Evolutionary conservation across 306 rosid species (phyloP), one percentile per base, ranked within the genome.

Genomic region (Vigna nakashimae): DNA sequence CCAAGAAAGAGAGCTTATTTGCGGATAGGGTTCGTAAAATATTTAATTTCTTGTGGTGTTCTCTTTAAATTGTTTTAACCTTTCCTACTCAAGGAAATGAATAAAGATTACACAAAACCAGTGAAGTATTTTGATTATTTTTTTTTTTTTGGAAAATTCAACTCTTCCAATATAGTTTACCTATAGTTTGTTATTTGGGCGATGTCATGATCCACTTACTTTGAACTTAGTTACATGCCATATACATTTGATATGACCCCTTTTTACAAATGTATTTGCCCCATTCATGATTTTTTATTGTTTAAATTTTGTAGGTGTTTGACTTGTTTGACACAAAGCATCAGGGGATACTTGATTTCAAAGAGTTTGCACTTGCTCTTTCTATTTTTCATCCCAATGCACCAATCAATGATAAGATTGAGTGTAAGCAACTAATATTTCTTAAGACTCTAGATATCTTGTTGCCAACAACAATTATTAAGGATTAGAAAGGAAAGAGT

Each of bases 331-430:
- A 91, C 71, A 76, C 76, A 69, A 83, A 85, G 76, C 91, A 91
- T 30, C 80, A 78, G 65, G 96, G 96, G 53, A 82, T 81, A 71
- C 94, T 93, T 53, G 91, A 84, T 86, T 93, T 93, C 80, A 85
- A 85, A 65, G 94, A 87, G 81, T 93, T 93, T 86, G 98, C 93
- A 10, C 90, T 80, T 77, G 90, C 96, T 79, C 89, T 93, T 51
- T 93, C 98, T 16, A 86, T 91, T 82, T 93, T 93, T 80, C 98
- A 93, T 82, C 98, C 96, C 48, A 89, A 77, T 80, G 97, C 97
- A 72, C 72, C 89, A 48, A 63, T 87, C 45, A 93, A 89, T 60
- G 91, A 86, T 57, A 93, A 93, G 86, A 91, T 91, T 65, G 91
- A 89, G 9, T 91, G 98, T 92, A 86, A 85, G 57, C 67, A 43